phyloP scores from a whole-genome alignment of 2,329 filamentous ascomycete genomes.

The Ramichloridium luteum region DNA sequence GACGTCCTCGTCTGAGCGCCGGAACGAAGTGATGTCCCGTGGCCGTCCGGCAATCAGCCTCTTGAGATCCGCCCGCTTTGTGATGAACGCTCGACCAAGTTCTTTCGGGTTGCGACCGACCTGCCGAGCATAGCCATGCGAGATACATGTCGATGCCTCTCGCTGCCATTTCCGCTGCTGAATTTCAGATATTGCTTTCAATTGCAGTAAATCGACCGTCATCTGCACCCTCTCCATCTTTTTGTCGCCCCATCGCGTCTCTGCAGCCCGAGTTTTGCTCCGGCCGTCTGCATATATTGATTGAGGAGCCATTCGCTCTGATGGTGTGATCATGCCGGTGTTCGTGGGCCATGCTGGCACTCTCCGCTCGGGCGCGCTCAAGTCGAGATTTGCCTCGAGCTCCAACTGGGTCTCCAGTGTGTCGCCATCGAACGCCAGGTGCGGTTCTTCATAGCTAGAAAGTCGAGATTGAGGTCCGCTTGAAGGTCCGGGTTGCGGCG shows the following conservation, averaged over 20 bases:
- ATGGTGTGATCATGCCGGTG: conserved; percentile 22
- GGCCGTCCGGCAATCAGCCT: neutral
- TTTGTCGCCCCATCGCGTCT: conserved; percentile 28
- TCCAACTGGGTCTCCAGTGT: conserved; percentile 11
- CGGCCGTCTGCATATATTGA: conserved; percentile 32
- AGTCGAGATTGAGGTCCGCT: too few species aligned
- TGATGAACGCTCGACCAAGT: neutral
- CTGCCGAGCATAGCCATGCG: conserved; percentile 13
- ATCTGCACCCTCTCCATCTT: conserved; percentile 32
- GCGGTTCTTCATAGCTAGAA: too few species aligned
- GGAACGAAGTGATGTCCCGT: neutral
- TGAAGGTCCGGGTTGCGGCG: too few species aligned
- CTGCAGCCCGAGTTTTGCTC: conserved; percentile 21
- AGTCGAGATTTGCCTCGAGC: conserved; percentile 12
- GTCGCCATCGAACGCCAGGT: conserved; percentile 5
- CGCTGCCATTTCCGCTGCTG: conserved; percentile 8
- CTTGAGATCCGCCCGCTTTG: neutral
- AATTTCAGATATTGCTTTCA: conserved; percentile 23
- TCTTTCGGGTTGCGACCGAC: conserved; percentile 1
- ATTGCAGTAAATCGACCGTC: conserved; percentile 29
- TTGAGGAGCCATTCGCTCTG: conserved; percentile 28
- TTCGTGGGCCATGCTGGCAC: conserved; percentile 27
- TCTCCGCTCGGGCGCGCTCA: conserved; percentile 4
- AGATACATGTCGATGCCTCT: conserved; percentile 14
- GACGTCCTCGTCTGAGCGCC: conserved; percentile 6